Conservation (phyloP, 306 rosid genomes). For the Gastrolobium bilobum region DNA sequence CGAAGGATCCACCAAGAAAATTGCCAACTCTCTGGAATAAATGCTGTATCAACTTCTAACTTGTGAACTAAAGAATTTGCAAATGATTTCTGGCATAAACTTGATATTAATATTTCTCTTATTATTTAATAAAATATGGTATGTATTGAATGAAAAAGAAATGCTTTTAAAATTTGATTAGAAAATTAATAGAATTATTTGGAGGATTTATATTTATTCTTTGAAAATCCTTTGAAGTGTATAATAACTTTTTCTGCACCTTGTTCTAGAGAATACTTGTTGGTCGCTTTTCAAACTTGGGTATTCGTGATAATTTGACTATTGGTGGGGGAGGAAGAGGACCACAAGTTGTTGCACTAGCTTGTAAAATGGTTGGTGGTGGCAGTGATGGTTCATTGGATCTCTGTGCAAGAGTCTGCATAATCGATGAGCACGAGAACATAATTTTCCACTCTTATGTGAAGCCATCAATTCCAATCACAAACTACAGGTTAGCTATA, state of each 20-base stretch:
- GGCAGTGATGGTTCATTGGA: conserved; percentile 91
- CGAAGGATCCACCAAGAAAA: conserved; percentile 82
- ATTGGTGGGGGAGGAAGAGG: conserved; percentile 67
- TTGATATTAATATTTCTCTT: background rate
- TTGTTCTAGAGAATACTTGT: conserved; percentile 66
- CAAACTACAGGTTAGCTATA: conserved; percentile 72
- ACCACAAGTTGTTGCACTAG: conserved; percentile 78
- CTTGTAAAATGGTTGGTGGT: conserved; percentile 97
- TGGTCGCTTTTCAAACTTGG: conserved; percentile 77
- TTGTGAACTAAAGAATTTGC: background rate
- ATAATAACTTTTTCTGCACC: background rate
- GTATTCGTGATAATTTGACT: conserved; percentile 72
- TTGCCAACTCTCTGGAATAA: conserved; percentile 70
- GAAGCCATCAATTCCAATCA: conserved; percentile 77
- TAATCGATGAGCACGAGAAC: conserved; percentile 81
- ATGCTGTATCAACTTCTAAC: conserved; percentile 55
- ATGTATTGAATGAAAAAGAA: too few relatives aligned
- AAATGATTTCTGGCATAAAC: background rate
- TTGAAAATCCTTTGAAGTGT: too few relatives aligned
- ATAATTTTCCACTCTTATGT: conserved; percentile 85
- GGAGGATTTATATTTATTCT: too few relatives aligned
- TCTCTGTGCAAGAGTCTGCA: conserved; percentile 87
- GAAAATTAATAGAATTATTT: too few relatives aligned
- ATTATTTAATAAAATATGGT: too few relatives aligned
- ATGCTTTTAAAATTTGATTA: too few relatives aligned